Base-by-base conservation (phyloP, 768 basidiomycete species). In the Obba rivulosa region DNA sequence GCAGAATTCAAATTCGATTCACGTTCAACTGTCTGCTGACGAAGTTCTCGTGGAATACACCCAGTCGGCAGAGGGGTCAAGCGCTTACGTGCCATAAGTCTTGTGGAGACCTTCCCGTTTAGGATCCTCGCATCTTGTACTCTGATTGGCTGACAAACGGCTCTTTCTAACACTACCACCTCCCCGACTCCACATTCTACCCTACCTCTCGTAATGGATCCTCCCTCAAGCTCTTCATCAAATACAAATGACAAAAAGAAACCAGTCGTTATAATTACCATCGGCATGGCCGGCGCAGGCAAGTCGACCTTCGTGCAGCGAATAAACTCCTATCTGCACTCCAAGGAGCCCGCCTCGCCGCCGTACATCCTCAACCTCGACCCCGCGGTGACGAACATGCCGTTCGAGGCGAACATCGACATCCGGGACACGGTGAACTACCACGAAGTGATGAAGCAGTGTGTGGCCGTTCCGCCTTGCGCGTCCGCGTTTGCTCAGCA, bases 381-480 rank as follows among this genome's bases (percentile, higher is more conserved):
- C 66, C 96, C 96, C 5, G 96, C 96, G 1, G 95, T 98, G 2
- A 77, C 87, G 8, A 85, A 85, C 50, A 76, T 92, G 35, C 92
- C 94, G 2, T 99, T 92, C 62, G 91, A 93, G 50, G 83, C 94
- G 22, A 98, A 98, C 65, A 97, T 99, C 52, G 96, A 99, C 66
- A 98, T 99, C 44, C 73, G 96, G 53, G 96, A 99, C 66, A 99
- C 96, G 10, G 83, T 99, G 18, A 88, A 98, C 64, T 99, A 98
- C 68, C 81, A 87, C 55, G 88, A 99, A 68, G 95, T 99, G 58
- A 99, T 99, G 96, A 94, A 96, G 79, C 93, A 97, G 92, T 96
- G 75, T 74, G 86, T 84, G 57, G 60, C 60, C 51, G 46, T 63
- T 61, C 57, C 57, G 52, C 46, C 44, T 50, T 46, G 48, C 52